These are phyloP conservation scores for Penicillium malachiteum DNA, from an alignment of 495 filamentous ascomycete genomes.

Conservation along the genomic window DNA sequence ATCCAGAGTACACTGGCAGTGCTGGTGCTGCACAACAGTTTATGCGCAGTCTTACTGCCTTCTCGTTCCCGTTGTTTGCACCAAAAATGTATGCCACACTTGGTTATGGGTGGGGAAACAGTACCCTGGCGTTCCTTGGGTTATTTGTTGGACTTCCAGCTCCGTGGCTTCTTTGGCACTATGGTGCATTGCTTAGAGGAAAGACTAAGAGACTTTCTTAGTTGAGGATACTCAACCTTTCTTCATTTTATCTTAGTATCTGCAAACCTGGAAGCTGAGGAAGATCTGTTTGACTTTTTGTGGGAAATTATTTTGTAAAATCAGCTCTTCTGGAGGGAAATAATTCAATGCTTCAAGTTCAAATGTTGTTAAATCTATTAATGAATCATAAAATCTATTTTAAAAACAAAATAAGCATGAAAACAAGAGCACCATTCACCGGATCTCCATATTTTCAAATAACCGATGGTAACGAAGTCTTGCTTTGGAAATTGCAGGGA, in stretches of 20 bases:
- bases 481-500: neutral
- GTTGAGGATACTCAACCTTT: no score
- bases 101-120: conserved; percentile 59
- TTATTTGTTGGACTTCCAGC: conserved; percentile 14
- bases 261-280: no score
- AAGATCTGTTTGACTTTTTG: no score
- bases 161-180: conserved; percentile 16
- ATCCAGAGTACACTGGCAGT: conserved; percentile 15
- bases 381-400: no score
- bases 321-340: no score
- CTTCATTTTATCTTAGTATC: no score
- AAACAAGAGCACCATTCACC: no score
- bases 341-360: no score
- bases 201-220: neutral
- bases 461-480: neutral
- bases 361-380: no score
- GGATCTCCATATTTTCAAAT: neutral
- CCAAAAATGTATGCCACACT: conserved; percentile 54
- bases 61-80: conserved; percentile 54
- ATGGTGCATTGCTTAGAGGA: conserved; percentile 11
- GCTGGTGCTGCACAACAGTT: conserved; percentile 15
- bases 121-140: conserved; percentile 15
- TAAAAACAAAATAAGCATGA: no score
- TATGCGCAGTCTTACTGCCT: conserved; percentile 15
- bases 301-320: no score